These are phyloP conservation scores for Prunus mongolica DNA, from an alignment of 306 rosid genomes.

Conservation along the genomic window DNA sequence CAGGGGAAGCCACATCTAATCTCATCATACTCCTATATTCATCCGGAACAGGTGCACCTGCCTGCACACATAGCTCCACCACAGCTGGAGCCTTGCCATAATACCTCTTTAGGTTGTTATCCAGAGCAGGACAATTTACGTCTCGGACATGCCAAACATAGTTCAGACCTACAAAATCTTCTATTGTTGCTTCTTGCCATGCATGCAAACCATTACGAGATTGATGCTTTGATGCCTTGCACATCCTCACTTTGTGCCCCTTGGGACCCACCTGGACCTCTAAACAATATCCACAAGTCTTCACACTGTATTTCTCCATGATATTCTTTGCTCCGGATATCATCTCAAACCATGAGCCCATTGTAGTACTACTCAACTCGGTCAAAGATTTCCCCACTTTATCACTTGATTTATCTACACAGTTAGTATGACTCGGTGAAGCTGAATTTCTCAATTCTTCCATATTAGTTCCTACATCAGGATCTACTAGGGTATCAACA, in stretches of 20 bases:
- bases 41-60: slow-evolving; percentile 68
- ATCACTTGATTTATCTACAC: slow-evolving; percentile 25
- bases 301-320: slow-evolving; percentile 66
- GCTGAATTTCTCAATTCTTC: slow-evolving; percentile 26
- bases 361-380: slow-evolving; percentile 39
- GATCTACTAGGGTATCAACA: slow-evolving; percentile 1
- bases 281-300: slow-evolving; percentile 80
- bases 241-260: slow-evolving; percentile 89
- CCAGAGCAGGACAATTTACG: slow-evolving; percentile 45
- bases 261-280: slow-evolving; percentile 84
- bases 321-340: slow-evolving; percentile 59
- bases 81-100: slow-evolving; percentile 91
- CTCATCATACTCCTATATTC: slow-evolving; percentile 79
- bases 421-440: slow-evolving; percentile 14
- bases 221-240: slow-evolving; percentile 87
- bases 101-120: slow-evolving; percentile 75
- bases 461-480: slow-evolving; percentile 22
- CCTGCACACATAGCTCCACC: slow-evolving; percentile 81
- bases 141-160: slow-evolving; percentile 86
- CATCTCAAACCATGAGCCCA: slow-evolving; percentile 79
- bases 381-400: slow-evolving; percentile 28
- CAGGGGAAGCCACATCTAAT: slow-evolving; percentile 76
- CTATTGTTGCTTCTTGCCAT: slow-evolving; percentile 83
- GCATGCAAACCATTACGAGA: slow-evolving; percentile 86
- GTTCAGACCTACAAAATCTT: slow-evolving; percentile 65